These are phyloP conservation scores for Xylaria sp. DNA, from an alignment of 2,329 filamentous ascomycete genomes.

Conservation along the genomic window DNA sequence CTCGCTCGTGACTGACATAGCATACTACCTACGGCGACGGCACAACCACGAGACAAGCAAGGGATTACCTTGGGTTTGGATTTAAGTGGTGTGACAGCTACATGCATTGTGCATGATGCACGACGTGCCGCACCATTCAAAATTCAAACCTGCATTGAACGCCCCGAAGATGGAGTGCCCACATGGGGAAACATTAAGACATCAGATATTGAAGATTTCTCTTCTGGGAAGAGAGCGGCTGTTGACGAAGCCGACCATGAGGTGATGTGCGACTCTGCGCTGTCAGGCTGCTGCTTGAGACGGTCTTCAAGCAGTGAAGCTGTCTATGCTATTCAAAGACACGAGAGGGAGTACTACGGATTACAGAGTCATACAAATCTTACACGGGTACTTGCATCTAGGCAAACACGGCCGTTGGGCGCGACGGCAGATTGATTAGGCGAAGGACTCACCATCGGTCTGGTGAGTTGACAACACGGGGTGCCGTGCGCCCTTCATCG, in stretches of 20 bases:
- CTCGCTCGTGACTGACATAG: not conserved
- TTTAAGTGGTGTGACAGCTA: not conserved
- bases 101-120: not conserved
- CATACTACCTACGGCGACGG: not conserved
- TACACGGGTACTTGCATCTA: not conserved
- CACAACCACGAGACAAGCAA: not conserved
- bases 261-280: not conserved
- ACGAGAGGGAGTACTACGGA: not conserved
- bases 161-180: not conserved
- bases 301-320: not conserved
- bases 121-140: not conserved
- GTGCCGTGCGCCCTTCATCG: not conserved
- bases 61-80: not conserved
- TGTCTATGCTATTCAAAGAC: not conserved
- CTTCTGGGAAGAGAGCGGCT: not conserved
- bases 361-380: not conserved
- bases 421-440: not conserved
- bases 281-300: not conserved
- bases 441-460: not conserved
- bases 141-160: not conserved
- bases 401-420: not conserved
- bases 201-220: not conserved
- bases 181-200: not conserved
- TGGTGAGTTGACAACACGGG: not conserved
- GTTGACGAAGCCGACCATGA: not conserved